These are phyloP conservation scores for Lachnellula willkommii DNA, from an alignment of 2,329 filamentous ascomycete genomes.

Conservation along the genomic window DNA sequence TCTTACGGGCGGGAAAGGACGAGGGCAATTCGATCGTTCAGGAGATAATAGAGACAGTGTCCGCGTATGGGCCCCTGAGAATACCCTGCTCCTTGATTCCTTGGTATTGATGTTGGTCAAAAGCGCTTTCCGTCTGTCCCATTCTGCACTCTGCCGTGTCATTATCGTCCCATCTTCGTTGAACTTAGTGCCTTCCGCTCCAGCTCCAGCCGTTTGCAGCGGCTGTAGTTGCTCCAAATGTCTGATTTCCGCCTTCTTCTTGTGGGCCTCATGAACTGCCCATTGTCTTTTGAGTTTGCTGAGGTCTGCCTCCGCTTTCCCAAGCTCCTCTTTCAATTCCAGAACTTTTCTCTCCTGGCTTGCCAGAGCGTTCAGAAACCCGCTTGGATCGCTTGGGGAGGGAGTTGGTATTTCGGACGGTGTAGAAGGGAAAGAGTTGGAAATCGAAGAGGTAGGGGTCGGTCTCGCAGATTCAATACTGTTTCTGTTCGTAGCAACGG, in stretches of 20 bases:
- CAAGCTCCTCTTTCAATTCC: constrained; percentile 86
- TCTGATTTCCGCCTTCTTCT: constrained; percentile 64
- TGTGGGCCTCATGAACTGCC: constrained; percentile 69
- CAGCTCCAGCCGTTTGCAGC: constrained; percentile 33
- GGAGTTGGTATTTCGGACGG: constrained; percentile 19
- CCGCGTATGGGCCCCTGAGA: constrained; percentile 60
- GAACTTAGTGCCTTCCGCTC: constrained; percentile 12
- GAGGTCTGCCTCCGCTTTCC: constrained; percentile 73
- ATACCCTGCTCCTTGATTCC: constrained; percentile 52
- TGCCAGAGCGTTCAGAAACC: constrained; percentile 81
- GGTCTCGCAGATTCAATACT: constrained; percentile 23
- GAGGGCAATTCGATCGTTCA: constrained; percentile 26
- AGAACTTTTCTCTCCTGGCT: constrained; percentile 86
- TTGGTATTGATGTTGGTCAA: constrained; percentile 46
- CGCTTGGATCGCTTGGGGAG: constrained; percentile 28
- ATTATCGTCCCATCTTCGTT: constrained; percentile 21
- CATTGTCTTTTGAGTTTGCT: constrained; percentile 76
- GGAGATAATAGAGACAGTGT: constrained; percentile 78
- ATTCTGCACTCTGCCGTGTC: constrained; percentile 45
- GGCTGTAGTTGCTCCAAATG: constrained; percentile 55
- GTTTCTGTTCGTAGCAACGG: constrained; percentile 24
- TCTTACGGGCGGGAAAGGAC: constrained; percentile 32
- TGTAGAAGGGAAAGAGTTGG: constrained; percentile 24
- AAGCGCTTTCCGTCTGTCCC: constrained; percentile 68
- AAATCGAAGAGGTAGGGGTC: constrained; percentile 28